Evolutionary conservation across 1,284 basidiomycete genomes (phyloP), one percentile per base, ranked within the genome.

Genomic region (Caloboletus firmus): DNA sequence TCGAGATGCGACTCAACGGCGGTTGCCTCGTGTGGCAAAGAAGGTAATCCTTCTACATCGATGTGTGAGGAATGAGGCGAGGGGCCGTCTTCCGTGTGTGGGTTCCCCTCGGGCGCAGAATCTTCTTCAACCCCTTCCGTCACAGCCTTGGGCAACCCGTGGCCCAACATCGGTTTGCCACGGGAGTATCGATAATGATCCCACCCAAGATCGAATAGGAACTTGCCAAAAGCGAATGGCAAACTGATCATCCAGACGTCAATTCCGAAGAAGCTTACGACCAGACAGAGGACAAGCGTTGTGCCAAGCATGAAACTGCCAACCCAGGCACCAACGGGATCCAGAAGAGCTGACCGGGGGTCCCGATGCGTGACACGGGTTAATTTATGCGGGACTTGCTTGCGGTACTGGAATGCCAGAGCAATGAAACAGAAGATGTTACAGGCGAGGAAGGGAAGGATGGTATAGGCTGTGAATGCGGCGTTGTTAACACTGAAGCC

Each of bases 181-280:
- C 62, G 73, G 5, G 60, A 57, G 52, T 65, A 76, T 17, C 76
- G 74, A 59, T 78, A 79, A 61, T 85, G 79, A 64, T 87, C 82
- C 78, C 81, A 81, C 3, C 57, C 62, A 11, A 87, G 61, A 64
- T 95, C 91, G 45, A 87, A 82, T 2, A 82, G 47, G 41, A 93
- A 78, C 66, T 93, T 91, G 49, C 83, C 69, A 1, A 81, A 69
- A 0, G 94, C 95, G 32, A 95, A 94, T 0, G 96, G 95, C n/a
- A 93, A 79, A 1, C 87, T 91, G 45, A 98, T 88, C 73, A 84
- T 83, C 83, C 90, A 90, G 7, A 90, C 93, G 50, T 85, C 83
- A 13, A 84, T 71, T 45, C 79, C 73, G 56, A 83, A 76, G 72
- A 84, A 84, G 60, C 81, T 80, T 58, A 81, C 74, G 17, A 80